Evolutionary conservation across 805 yeast species (phyloP).

Genomic region (Spathaspora gorwiae): DNA sequence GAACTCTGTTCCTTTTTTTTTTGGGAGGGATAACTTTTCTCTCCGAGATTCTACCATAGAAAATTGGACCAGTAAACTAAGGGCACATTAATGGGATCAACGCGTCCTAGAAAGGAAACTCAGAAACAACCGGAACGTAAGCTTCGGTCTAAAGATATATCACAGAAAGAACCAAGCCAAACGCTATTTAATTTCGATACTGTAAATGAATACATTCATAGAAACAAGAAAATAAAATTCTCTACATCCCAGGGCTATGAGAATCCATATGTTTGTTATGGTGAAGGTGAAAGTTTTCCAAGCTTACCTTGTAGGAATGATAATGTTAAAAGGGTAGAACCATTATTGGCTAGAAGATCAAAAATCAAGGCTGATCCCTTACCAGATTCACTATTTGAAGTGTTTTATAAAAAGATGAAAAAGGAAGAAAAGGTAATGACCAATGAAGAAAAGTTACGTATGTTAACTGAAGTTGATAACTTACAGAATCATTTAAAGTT

Average conservation of each 20-base stretch:
- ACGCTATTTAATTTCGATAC: conserved; percentile 33
- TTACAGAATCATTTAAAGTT: conserved; percentile 41
- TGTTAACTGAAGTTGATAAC: conserved; percentile 54
- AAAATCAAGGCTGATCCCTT: conserved; percentile 36
- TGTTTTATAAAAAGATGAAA: conserved; percentile 56
- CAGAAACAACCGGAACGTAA: conserved; percentile 8
- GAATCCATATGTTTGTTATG: conserved; percentile 1
- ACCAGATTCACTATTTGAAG: conserved; percentile 36
- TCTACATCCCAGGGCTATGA: not conserved
- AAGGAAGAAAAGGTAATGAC: conserved; percentile 61
- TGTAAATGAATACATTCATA: conserved; percentile 20
- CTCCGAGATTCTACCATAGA: too few species aligned
- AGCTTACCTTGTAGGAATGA: not conserved
- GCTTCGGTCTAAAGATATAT: conserved; percentile 26
- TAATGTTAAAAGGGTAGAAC: not conserved
- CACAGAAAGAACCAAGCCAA: conserved; percentile 9
- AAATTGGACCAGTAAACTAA: too few species aligned
- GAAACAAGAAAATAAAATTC: conserved; percentile 16
- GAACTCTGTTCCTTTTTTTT: too few species aligned
- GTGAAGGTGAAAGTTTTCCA: not conserved
- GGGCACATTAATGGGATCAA: not conserved
- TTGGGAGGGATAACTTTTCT: too few species aligned
- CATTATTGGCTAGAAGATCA: conserved; percentile 12
- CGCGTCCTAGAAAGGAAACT: conserved; percentile 8
- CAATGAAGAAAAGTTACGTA: conserved; percentile 48